Evolutionary conservation across 352 stramenopile species (phyloP).

Genomic region (Vaucheria bursata): DNA sequence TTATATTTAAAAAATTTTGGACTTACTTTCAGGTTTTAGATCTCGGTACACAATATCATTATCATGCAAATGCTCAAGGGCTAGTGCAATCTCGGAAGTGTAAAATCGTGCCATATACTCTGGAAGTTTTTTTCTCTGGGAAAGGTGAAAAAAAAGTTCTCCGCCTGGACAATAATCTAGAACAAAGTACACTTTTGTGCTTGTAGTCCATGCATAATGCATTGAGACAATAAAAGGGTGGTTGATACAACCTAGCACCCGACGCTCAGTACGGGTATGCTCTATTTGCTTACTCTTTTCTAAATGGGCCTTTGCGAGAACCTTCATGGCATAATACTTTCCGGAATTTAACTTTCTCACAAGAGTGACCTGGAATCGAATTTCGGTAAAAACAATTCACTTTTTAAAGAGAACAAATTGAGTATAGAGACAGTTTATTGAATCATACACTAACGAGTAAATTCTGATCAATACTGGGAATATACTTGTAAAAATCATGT

Average conservation of each 20-base stretch:
- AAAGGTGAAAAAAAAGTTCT: constrained; percentile 91
- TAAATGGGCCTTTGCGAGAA: background rate
- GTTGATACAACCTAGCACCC: constrained; percentile 85
- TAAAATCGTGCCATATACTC: constrained; percentile 80
- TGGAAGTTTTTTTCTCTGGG: constrained; percentile 76
- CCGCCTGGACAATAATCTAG: constrained; percentile 91
- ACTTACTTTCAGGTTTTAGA: constrained; percentile 2
- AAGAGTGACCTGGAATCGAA: background rate
- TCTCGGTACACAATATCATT: constrained; percentile 84
- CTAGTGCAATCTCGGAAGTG: constrained; percentile 90
- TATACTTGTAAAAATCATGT: too few relatives aligned
- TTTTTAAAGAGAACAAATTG: too few relatives aligned
- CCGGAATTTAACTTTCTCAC: background rate
- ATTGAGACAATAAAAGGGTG: constrained; percentile 88
- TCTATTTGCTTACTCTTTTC: constrained; percentile 59
- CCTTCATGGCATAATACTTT: background rate
- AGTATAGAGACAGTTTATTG: too few relatives aligned
- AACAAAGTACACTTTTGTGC: constrained; percentile 87
- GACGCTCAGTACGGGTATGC: constrained; percentile 93
- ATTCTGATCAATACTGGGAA: too few relatives aligned
- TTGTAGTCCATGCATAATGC: background rate
- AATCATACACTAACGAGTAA: too few relatives aligned
- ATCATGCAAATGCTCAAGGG: constrained; percentile 87
- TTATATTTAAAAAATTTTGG: too few relatives aligned
- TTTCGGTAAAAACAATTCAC: too few relatives aligned